Base-by-base conservation (phyloP, 805 yeast genomes). In the Monosporozyma siamensis region DNA sequence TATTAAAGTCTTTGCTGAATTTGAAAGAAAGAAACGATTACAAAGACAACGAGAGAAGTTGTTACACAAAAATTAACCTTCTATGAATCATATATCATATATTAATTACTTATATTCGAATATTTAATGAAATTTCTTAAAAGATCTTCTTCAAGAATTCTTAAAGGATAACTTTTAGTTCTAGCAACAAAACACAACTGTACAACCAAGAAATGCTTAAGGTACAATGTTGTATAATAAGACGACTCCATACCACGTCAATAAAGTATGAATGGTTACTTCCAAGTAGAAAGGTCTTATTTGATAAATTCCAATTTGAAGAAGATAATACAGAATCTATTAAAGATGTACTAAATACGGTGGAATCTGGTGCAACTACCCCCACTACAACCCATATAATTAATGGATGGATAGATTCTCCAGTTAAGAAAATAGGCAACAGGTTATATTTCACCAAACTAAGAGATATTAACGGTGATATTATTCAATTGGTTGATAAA, bases 351-450 rank as follows among this genome's bases (percentile, higher is more conserved):
- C 35, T 50, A 6, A 39, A 44, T 4, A 39, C 20, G 5, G 22
- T 37, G 7, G 22, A 42, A 6, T 31, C 34, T 4, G 45, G 45
- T 15, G 44, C 45, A 3, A 50, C 82, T 2, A 68, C 72, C 0
- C 32, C 32, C 7, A 14, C 32, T 6, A 14, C 20, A 29, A 29
- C 3, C 20, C 6, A 29, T 29, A 7, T 18, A 24, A 49, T 90
- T 6, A 77, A 85, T 48, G 97, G 98, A 0, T 92, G 96, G 87
- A 72, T 90, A 14, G 78, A 86, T 53, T 68, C 74, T 18, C 79
- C 80, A 49, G 92, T 95, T 0, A 71, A 81, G 42, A 76, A 77
- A 41, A 66, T 84, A 41, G 79, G 90, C 3, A 78, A 77, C 41
- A 63, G 63, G 9, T 66, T 85, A 39, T 70, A 76, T 1, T 90